phyloP scores from a whole-genome alignment of 1,139 yeast species.

The Magnusiomyces paraingens region DNA sequence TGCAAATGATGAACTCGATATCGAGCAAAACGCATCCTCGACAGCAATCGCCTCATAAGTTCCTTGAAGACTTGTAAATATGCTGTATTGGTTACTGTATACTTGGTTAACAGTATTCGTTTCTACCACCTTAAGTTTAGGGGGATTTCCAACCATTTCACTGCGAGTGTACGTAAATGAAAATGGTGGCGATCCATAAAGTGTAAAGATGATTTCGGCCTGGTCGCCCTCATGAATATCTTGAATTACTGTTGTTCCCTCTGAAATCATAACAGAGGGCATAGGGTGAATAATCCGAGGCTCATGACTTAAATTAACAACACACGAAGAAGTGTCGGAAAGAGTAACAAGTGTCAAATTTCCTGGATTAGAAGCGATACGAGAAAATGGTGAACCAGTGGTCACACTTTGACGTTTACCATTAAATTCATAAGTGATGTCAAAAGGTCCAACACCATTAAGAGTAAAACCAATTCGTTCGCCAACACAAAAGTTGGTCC shows the following conservation, averaged over 20 bases:
- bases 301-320: constrained; percentile 46
- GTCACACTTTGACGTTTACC: constrained; percentile 53
- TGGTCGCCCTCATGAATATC: constrained; percentile 82
- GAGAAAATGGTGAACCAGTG: constrained; percentile 50
- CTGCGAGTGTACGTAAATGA: constrained; percentile 50
- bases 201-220: constrained; percentile 43
- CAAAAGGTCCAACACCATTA: constrained; percentile 76
- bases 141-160: constrained; percentile 34
- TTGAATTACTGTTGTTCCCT: constrained; percentile 65
- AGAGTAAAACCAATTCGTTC: constrained; percentile 74
- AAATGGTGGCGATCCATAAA: constrained; percentile 47
- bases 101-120: constrained; percentile 70
- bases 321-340: constrained; percentile 74
- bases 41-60: constrained; percentile 88
- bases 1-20: constrained; percentile 10
- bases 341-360: constrained; percentile 58
- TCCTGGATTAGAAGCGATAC: constrained; percentile 83
- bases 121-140: constrained; percentile 56
- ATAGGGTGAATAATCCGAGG: constrained; percentile 55
- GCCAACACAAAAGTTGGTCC: constrained; percentile 74
- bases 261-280: constrained; percentile 86
- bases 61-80: constrained; percentile 81
- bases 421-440: constrained; percentile 66
- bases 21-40: constrained; percentile 72
- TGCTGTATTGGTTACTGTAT: constrained; percentile 58